Conservation (phyloP, 768 basidiomycete genomes). For the Rhodosporidiobolus odoratus region DNA sequence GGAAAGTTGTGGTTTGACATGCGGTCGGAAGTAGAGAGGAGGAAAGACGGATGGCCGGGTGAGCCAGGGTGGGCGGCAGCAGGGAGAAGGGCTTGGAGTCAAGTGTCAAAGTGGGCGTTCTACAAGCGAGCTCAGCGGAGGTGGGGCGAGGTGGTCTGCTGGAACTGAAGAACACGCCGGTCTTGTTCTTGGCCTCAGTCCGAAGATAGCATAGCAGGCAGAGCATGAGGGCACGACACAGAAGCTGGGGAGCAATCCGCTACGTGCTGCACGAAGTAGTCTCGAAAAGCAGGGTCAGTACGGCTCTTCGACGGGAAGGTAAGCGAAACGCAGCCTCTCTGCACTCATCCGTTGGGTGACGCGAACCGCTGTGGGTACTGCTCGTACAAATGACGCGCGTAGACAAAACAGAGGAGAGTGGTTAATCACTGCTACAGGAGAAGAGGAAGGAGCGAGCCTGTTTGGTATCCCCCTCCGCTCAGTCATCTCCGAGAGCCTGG, state of each 20-base stretch:
- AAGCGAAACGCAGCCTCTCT: neutral
- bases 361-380: too few species aligned
- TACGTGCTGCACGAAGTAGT: too few species aligned
- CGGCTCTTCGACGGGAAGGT: neutral
- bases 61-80: neutral
- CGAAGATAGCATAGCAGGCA: neutral
- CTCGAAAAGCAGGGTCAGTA: too few species aligned
- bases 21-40: neutral
- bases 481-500: conserved; percentile 50
- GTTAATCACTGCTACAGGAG: neutral
- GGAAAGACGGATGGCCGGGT: neutral
- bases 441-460: conserved; percentile 7
- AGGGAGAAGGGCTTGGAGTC: neutral
- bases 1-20: neutral
- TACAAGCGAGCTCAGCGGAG: neutral
- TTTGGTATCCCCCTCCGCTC: neutral
- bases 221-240: neutral
- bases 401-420: neutral
- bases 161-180: neutral
- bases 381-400: too few species aligned
- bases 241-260: too few species aligned
- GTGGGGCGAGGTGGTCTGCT: neutral
- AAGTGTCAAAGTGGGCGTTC: neutral
- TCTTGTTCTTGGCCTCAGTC: neutral
- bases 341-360: too few species aligned